Evolutionary conservation across 2,329 filamentous ascomycete species (phyloP), one percentile per base, ranked within the genome.

Genomic region (Chaetomium olivaceum): DNA sequence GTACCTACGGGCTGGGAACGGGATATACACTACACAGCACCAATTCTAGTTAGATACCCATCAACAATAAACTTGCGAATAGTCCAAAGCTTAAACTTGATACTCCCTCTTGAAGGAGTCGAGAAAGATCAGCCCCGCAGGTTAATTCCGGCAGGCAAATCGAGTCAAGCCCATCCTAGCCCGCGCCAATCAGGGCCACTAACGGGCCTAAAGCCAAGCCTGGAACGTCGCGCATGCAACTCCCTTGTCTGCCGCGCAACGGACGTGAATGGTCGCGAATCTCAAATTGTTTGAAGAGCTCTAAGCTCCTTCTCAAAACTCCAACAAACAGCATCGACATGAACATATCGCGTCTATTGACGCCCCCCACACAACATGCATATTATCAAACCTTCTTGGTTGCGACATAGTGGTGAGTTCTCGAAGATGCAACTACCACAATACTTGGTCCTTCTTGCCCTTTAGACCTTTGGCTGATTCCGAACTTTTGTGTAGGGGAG

Each of bases 381-480:
- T 82, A 87, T 97, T 80, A 92, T 96, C 79, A 97, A 96, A 87
- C 94, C 94, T 72, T 88, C 91, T 76, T 98, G 94, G 93, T 88
- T 98, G 74, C 94, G 91, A 77, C 94, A 97, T 82, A 93, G 92
- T 80, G 93, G 90, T 91, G 81, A 69, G 80, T 65, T n/a, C 58
- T 39, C 46, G 39, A 61, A 43, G 29, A 58, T 50, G 12, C 31
- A 27, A 12, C 14, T 9, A 23, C 23, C 14, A 9, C 5, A 29
- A 50, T 11, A 9, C 14, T 39, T 19, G 2, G 4, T 43, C 6
- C 25, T 57, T 43, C 39, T 19, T 57, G 29, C 33, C 14, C 8
- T 23, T 3, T 21, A 6, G 29, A n/a, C 9, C 36, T 58, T 21
- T 66, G 51, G 65, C 71, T 71, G 68, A 58, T 62, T 36, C 14